A percentile compares a stretch with the other conserved stretches of the same genome.
These are phyloP conservation scores for Vitis hybrid DNA, from an alignment of 177 flowering plant species.

Conservation along the genomic window DNA sequence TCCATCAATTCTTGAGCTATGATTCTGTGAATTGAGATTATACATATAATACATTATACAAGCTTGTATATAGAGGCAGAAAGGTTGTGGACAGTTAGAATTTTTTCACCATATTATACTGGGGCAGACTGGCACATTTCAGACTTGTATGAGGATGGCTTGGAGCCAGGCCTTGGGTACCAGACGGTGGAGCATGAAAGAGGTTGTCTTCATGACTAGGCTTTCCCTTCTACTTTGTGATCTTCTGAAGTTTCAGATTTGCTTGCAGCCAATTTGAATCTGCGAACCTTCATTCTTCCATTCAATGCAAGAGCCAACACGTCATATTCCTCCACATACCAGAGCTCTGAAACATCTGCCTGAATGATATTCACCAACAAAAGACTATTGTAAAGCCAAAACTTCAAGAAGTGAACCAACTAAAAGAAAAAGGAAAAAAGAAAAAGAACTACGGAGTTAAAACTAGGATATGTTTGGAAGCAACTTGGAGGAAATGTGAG, in stretches of 20 bases:
- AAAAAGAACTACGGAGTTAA: not conserved
- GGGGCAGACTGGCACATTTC: not conserved
- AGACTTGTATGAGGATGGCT: constrained; percentile 5
- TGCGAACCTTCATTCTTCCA: constrained; percentile 73
- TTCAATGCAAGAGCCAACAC: constrained; percentile 87
- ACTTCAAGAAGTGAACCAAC: not conserved
- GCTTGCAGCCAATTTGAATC: constrained; percentile 63
- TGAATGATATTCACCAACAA: constrained; percentile 21
- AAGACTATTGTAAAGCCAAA: not conserved
- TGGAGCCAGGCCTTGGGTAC: not conserved
- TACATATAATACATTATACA: too few species aligned
- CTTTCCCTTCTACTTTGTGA: not conserved
- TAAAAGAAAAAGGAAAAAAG: not conserved
- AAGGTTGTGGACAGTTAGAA: too few species aligned
- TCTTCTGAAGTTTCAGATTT: constrained; percentile 21
- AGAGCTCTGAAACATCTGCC: constrained; percentile 84
- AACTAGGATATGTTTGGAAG: not conserved
- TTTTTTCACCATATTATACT: too few species aligned
- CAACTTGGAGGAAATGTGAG: not conserved
- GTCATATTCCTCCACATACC: constrained; percentile 95
- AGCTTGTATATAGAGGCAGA: too few species aligned
- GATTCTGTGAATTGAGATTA: too few species aligned
- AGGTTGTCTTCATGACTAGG: not conserved
- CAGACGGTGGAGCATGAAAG: not conserved
- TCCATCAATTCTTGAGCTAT: too few species aligned